Evolutionary conservation across 202 grass and related monocot species (phyloP), one percentile per base, ranked within the genome.

Genomic region (Cymbopogon flexuosus): DNA sequence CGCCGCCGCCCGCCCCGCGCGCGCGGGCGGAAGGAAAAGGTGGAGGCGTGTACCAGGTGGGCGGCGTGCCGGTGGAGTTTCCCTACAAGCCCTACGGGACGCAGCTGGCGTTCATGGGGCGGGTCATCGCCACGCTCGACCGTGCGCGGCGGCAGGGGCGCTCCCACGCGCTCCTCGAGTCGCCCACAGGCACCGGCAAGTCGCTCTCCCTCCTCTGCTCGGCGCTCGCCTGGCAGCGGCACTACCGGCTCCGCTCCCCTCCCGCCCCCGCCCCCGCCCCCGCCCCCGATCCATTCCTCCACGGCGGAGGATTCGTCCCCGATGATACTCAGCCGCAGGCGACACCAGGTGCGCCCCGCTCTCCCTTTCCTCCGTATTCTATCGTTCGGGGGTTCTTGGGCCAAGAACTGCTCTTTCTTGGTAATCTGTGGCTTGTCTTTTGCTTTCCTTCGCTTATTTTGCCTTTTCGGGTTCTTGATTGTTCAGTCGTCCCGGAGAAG

Each of bases 31-130:
- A 31, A 13, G 23, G 23, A 29, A 57, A 39, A 21, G 68, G 58
- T 6, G 63, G 54, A 68, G 86, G 84, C 58, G 84, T 92, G 72
- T 97, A 94, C 91, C 90, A 94, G 86, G 91, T 97, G 61, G 72
- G 79, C 6, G 94, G 94, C 76, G 68, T 94, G 49, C 84, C 90
- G 21, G 94, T 97, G 45, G 92, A 97, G 84, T 97, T 97, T 71
- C 94, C 94, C 29, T 94, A 94, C 81, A 84, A 83, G 70, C 94
- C 94, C 22, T 97, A 97, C 75, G 94, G 94, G 5, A 83, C 89
- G 69, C 94, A 97, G 94, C 84, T 97, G 27, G 94, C 94, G 31
- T 97, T 97, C 94, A 97, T 97, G 91, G 91, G 91, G 0, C 89
- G 94, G 60, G 90, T 97, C 88, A 92, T 97, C 67, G 58, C 81